Percentiles rank a stretch among this genome's conserved stretches.
These are phyloP conservation scores for Phialophora verrucosa DNA, from an alignment of 2,329 filamentous ascomycete genomes.

Conservation along the genomic window DNA sequence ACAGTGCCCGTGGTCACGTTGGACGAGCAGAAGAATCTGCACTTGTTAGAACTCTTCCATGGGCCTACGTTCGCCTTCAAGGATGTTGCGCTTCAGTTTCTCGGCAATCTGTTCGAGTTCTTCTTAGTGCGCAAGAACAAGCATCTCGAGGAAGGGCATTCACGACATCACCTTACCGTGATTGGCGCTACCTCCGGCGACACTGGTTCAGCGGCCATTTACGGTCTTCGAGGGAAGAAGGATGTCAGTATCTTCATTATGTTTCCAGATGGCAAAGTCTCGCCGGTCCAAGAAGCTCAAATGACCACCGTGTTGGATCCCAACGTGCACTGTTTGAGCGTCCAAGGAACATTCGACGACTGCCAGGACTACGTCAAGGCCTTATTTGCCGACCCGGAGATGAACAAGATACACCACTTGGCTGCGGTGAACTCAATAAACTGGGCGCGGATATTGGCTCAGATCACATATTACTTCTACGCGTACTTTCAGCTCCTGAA, in stretches of 20 bases:
- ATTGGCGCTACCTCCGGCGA: slow-evolving; percentile 84
- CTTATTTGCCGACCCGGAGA: slow-evolving; percentile 82
- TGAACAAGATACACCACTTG: slow-evolving; percentile 81
- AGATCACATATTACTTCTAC: slow-evolving; percentile 97
- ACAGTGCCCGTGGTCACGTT: slow-evolving; percentile 81
- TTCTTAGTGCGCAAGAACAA: slow-evolving; percentile 54
- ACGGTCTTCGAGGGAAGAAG: slow-evolving; percentile 91
- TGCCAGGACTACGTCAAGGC: slow-evolving; percentile 96
- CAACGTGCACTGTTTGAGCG: slow-evolving; percentile 91
- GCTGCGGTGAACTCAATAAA: slow-evolving; percentile 98
- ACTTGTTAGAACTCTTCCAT: slow-evolving; percentile 93
- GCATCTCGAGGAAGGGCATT: slow-evolving; percentile 51
- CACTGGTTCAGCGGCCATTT: slow-evolving; percentile 94
- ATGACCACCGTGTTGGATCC: slow-evolving; percentile 92
- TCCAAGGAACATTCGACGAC: slow-evolving; percentile 92
- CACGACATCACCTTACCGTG: slow-evolving; percentile 81
- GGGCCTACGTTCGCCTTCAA: slow-evolving; percentile 96
- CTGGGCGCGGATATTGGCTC: slow-evolving; percentile 90
- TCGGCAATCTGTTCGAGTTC: slow-evolving; percentile 82
- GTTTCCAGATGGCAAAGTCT: slow-evolving; percentile 87
- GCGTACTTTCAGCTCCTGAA: slow-evolving; percentile 83
- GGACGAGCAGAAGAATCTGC: slow-evolving; percentile 71
- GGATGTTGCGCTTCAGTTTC: slow-evolving; percentile 88
- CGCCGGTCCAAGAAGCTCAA: slow-evolving; percentile 90
- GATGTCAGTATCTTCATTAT: slow-evolving; percentile 97